Base-by-base conservation (phyloP, 148 eudicot genomes). In the Nyssa sinensis region DNA sequence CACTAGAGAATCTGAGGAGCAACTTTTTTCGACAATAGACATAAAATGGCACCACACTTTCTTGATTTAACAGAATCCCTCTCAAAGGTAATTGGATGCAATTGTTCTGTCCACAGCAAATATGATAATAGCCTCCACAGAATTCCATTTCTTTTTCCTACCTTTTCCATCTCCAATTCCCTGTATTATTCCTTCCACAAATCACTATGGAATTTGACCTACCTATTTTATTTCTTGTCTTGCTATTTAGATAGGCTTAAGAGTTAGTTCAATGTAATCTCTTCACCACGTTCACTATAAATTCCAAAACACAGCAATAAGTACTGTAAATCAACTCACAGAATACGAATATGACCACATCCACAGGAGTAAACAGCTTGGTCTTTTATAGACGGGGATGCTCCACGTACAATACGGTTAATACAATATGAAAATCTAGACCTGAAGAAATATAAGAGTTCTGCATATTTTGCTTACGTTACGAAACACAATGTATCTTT, bases 401-500 rank as follows among this genome's bases (percentile, higher is more conserved):
- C 19, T 63, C 29, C n/a, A 16, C n/a, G n/a, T n/a, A 24, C 49
- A 64, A 70, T 72, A 30, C 39, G 29, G 76, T 72, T 72, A 72
- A 41, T 65, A 59, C 72, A 72, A 62, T 12, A 73, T 9, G 25
- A 12, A 62, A 63, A 41, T 71, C 75, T 65, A 8, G 58, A 72
- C 51, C 37, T 19, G 5, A 31, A 72, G 67, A 29, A 28, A 58
- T 30, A 30, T 30, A 66, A n/a, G 63, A 41, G 47, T 39, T 57
- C 51, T 13, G 31, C 66, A 37, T 44, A n/a, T n/a, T n/a, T n/a
- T n/a, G n/a, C n/a, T n/a, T n/a, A n/a, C 60, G 17, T 14, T 32
- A 66, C 53, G 57, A 72, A 62, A 24, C 64, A 62, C 76, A 72
- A 31, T 30, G 62, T 39, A 59, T 57, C 72, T 58, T 60, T 47